Base-by-base conservation (phyloP, 495 filamentous ascomycete genomes). In the Ascodesmis nigricans region DNA sequence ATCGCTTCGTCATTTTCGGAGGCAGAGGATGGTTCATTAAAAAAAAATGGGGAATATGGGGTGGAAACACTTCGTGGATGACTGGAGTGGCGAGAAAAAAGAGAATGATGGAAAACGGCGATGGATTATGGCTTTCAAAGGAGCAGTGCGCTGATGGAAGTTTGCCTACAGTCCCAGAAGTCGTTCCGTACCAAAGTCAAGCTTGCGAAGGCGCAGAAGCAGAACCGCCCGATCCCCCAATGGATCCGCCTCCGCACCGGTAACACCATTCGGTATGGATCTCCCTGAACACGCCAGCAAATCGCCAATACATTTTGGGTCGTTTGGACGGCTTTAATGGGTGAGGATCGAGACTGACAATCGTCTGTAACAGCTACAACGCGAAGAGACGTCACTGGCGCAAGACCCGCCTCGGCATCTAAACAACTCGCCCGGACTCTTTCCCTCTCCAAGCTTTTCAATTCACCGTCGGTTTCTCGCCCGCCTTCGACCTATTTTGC, bases 161-260 rank as follows among this genome's bases (percentile, higher is more conserved):
- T 36, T 20, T 17, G 31, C 38, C 40, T 42, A 59, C 59, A 92
- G 82, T 80, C 74, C 71, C 80, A 97, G 68, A 93, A 93, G 73
- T 79, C 81, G 55, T 93, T 93, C 78, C 75, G 78, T 59, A 90
- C 80, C 62, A 97, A 97, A 84, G 77, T 87, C 62, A 97, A 97
- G 87, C 87, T 97, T 67, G 87, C 90, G 55, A 92, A 82, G 70
- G 87, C 87, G 56, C 82, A 92, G 70, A 92, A 90, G 67, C 82
- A 92, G 68, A 97, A 95, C 75, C 70, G 90, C 52, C 87, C 87
- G 42, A 93, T 97, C 60, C 87, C 87, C 44, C 87, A 97, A 71
- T 97, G 87, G 87, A 95, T 97, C 59, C 75, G 87, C 54, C 71
- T 97, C 52, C 75, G 87, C 56, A 97, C 87, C 45, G 75, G 75